Evolutionary conservation across 1,284 basidiomycete genomes (phyloP), one percentile per base, ranked within the genome.

Genomic region (Omphalotus olearius): DNA sequence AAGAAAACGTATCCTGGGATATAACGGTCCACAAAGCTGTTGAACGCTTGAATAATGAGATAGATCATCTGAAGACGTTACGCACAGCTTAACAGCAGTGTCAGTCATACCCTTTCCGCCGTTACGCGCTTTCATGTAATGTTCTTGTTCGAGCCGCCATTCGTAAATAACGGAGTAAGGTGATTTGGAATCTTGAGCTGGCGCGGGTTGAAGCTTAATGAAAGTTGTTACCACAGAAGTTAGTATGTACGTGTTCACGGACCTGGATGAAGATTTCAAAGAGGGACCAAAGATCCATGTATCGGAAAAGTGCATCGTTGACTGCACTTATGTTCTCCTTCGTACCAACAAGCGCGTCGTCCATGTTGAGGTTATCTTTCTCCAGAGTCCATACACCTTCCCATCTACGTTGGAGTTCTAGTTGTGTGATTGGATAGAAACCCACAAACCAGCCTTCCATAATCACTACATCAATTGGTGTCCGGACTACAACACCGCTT

Each of bases 121-220:
- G 56, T 93, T 94, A 37, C 64, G 64, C 0, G 78, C 72, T 65
- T 93, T 95, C 92, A 96, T 94, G 47, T 78, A 62, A 53, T 88
- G 89, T 61, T 97, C 93, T 66, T 95, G 93, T 64, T 96, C 76
- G 20, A 89, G 66, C 17, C 93, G 76, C 93, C 93, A 95, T 56
- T 75, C 77, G 66, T 88, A 89, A 28, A 89, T 73, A 51, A 83
- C 71, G 28, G 74, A 70, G 54, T 84, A 82, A 1, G 73, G 73
- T 43, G 75, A 75, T 14, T 55, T 44, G 26, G 53, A 53, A 3
- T 56, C 47, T 18, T 62, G 53, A 14, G 72, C 61, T 1, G 75
- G 70, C 3, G 74, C 68, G 6, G 73, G 69, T 56, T 69, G 73
- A 30, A 88, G 78, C 85, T 86, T 38, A 17, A 13, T 25, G 18